Base-by-base conservation (phyloP, 140 eudicot species). In the Erigeron philadelphicus region DNA sequence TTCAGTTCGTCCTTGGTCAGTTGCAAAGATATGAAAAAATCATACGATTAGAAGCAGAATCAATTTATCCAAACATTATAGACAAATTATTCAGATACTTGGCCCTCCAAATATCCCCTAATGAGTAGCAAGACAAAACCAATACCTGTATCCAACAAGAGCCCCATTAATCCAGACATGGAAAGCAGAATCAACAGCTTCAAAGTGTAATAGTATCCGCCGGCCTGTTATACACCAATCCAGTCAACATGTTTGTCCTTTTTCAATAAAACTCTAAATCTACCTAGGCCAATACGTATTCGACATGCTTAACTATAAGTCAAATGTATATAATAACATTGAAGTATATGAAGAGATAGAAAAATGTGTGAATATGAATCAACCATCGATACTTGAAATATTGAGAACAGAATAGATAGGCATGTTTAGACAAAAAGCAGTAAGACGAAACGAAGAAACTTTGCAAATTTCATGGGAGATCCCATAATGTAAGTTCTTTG, bases 181-280 rank as follows among this genome's bases (percentile, higher is more conserved):
- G 82, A 82, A 93, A 64, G 98, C 98, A 79, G 98, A 93, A 81
- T 93, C 98, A 72, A 85, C 98, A 50, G 93, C 98, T 87, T 93
- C 96, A 80, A 93, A 93, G 82, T 93, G 98, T 54, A 93, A 77
- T 49, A 93, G 75, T 73, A 93, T 83, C 82, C 96, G 82, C 18
- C 98, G 93, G 71, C 93, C 98, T 93, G 84, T 77, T 52, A 81
- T 42, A 77, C 41, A 72, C 44, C 49, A 79, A 62, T 35, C 56
- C 47, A 64, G 15, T 72, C 54, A 72, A 42, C 21, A 70, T 56
- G 61, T 50, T 35, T 50, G 65, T 21, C 10, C 63, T 43, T 17
- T 44, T 40, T 35, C 11, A 61, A 61, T 21, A 48, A 23, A 12
- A 67, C 8, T 67, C 61, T 11, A 4, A 71, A 56, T 21, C 38